These are phyloP conservation scores for Pestalotiopsis sp. DNA, from an alignment of 2,329 filamentous ascomycete genomes.

Conservation along the genomic window DNA sequence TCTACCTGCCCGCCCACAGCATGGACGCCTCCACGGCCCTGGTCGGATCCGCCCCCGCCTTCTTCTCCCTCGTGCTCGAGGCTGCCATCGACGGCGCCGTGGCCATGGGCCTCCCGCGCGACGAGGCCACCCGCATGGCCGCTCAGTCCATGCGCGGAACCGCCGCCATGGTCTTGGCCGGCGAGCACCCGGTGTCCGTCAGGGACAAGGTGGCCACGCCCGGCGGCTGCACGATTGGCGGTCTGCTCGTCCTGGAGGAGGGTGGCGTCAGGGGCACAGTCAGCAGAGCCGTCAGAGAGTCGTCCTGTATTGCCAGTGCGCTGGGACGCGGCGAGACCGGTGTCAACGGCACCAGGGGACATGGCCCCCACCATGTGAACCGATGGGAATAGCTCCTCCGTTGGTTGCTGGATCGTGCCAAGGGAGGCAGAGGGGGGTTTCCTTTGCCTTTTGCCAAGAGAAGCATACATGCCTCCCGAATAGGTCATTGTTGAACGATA, in stretches of 20 bases:
- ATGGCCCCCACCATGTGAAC: not conserved
- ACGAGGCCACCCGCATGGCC: conserved; percentile 76
- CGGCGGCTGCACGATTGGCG: conserved; percentile 77
- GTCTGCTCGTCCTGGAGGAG: conserved; percentile 74
- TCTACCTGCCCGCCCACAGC: conserved; percentile 64
- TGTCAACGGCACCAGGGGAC: conserved; percentile 47
- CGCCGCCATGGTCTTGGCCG: conserved; percentile 67
- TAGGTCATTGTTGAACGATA: not conserved
- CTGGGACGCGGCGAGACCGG: conserved; percentile 57
- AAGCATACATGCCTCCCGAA: not conserved
- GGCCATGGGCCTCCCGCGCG: conserved; percentile 75
- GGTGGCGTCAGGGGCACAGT: conserved; percentile 69
- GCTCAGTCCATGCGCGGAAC: conserved; percentile 79
- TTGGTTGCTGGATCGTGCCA: not conserved
- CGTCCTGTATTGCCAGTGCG: conserved; percentile 70
- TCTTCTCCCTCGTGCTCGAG: conserved; percentile 76
- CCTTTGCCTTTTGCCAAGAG: not conserved
- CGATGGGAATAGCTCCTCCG: not conserved
- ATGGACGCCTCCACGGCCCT: conserved; percentile 78
- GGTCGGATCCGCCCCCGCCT: conserved; percentile 75
- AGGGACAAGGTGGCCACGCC: conserved; percentile 78
- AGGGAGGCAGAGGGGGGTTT: not conserved
- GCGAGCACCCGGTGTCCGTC: conserved; percentile 75
- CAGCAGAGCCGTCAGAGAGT: conserved; percentile 70
- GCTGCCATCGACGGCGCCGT: conserved; percentile 77